Percentiles rank a stretch among this genome's conserved stretches.
These are phyloP conservation scores for Achaetomiella virescens DNA, from an alignment of 495 filamentous ascomycete genomes.

Conservation along the genomic window DNA sequence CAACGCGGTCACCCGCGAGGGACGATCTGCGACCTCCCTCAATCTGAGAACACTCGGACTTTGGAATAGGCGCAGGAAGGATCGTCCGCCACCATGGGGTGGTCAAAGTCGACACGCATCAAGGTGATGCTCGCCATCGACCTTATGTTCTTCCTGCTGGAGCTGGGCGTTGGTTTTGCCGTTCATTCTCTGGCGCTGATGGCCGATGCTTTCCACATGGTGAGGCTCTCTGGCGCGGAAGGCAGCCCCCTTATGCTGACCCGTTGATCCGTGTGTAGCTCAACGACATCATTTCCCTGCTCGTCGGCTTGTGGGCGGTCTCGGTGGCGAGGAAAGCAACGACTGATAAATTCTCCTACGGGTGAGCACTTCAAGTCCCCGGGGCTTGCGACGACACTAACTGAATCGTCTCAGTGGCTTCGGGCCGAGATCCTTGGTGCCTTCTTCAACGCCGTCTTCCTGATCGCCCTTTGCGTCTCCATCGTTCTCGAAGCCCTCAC, in stretches of 20 bases:
- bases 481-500: conserved; percentile 93
- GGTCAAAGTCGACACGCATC: conserved; percentile 90
- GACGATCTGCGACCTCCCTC: neutral
- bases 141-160: conserved; percentile 78
- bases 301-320: conserved; percentile 92
- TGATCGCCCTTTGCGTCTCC: conserved; percentile 89
- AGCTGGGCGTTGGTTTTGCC: conserved; percentile 75
- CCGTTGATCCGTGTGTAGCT: conserved; percentile 44
- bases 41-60: neutral
- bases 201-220: conserved; percentile 98
- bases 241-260: neutral
- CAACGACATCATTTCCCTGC: conserved; percentile 92
- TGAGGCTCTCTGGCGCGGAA: conserved; percentile 30
- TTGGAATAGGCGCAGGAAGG: neutral
- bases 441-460: conserved; percentile 91
- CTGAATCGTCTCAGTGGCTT: conserved; percentile 59
- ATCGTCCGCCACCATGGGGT: conserved; percentile 56
- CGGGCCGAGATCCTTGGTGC: conserved; percentile 97
- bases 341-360: conserved; percentile 89
- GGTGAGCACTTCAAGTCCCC: conserved; percentile 43
- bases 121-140: conserved; percentile 89
- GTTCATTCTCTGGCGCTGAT: conserved; percentile 89
- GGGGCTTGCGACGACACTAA: neutral
- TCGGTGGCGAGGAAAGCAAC: conserved; percentile 73
- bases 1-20: neutral